Percentiles rank a stretch among this genome's conserved stretches.
Conservation (phyloP, 352 stramenopile genomes). For the Phytopythium aichiense region DNA sequence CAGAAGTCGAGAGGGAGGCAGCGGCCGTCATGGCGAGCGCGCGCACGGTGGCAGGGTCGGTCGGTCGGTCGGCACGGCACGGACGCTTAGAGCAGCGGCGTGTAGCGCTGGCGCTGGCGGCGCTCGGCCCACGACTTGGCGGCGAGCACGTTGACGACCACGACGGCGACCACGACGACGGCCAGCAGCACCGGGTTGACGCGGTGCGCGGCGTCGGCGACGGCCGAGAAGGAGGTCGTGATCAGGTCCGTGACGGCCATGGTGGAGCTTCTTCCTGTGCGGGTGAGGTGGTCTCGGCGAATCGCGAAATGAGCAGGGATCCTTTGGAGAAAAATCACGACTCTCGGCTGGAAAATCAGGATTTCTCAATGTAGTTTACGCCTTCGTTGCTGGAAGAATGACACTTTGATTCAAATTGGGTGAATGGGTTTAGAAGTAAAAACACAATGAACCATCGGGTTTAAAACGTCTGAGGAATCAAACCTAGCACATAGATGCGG, state of each 20-base stretch:
- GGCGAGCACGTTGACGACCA: slow-evolving; percentile 31
- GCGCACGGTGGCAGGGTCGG: no score
- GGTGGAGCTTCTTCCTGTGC: not conserved
- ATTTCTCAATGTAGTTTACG: not conserved
- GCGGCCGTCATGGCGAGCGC: no score
- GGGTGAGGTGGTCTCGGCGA: not conserved
- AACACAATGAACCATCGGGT: not conserved
- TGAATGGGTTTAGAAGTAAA: not conserved
- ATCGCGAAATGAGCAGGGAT: not conserved
- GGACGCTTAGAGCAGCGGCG: slow-evolving; percentile 19
- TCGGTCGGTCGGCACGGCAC: no score
- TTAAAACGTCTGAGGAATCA: no score
- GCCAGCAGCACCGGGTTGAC: slow-evolving; percentile 27
- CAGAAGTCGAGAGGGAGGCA: not conserved
- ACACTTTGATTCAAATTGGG: not conserved
- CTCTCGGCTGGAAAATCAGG: not conserved
- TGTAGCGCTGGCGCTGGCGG: slow-evolving; percentile 29
- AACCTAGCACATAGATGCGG: not conserved
- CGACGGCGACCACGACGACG: slow-evolving; percentile 22
- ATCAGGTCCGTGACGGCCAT: slow-evolving; percentile 28
- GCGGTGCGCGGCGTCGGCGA: slow-evolving; percentile 23
- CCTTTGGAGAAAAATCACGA: no score
- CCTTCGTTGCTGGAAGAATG: not conserved
- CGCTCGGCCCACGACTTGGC: slow-evolving; percentile 33
- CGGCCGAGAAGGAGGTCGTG: slow-evolving; percentile 16